Evolutionary conservation across 306 rosid genomes (phyloP).

Genomic region (Dicorynia guianensis): DNA sequence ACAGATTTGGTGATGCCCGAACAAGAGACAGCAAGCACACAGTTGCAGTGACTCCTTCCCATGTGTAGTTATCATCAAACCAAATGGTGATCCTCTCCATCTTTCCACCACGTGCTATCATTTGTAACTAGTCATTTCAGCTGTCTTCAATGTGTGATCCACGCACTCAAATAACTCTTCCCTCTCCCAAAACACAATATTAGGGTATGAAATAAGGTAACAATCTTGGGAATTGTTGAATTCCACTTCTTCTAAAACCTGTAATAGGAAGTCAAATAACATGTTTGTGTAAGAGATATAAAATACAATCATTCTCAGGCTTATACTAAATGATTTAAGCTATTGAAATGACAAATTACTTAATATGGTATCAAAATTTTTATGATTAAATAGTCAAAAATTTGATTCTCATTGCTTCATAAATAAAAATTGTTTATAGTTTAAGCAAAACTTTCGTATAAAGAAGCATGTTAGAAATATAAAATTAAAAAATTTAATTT

Average conservation of each 20-base stretch:
- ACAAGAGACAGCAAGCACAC: neutral
- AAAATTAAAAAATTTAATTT: too few species aligned
- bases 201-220: neutral
- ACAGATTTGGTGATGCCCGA: neutral
- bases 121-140: neutral
- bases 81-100: conserved; percentile 9
- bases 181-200: neutral
- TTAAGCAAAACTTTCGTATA: too few species aligned
- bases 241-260: neutral
- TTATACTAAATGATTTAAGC: too few species aligned
- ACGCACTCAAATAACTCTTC: neutral
- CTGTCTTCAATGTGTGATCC: neutral
- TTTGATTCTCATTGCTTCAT: too few species aligned
- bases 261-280: too few species aligned
- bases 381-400: too few species aligned
- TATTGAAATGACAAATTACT: too few species aligned
- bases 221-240: neutral
- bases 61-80: neutral
- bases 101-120: neutral
- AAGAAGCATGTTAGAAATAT: too few species aligned
- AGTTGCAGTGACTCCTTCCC: neutral
- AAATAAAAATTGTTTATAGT: too few species aligned
- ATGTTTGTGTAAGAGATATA: too few species aligned
- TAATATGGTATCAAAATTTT: too few species aligned
- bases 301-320: too few species aligned